Conservation (phyloP, 2,329 filamentous ascomycete genomes). For the Aspergillus melleus region DNA sequence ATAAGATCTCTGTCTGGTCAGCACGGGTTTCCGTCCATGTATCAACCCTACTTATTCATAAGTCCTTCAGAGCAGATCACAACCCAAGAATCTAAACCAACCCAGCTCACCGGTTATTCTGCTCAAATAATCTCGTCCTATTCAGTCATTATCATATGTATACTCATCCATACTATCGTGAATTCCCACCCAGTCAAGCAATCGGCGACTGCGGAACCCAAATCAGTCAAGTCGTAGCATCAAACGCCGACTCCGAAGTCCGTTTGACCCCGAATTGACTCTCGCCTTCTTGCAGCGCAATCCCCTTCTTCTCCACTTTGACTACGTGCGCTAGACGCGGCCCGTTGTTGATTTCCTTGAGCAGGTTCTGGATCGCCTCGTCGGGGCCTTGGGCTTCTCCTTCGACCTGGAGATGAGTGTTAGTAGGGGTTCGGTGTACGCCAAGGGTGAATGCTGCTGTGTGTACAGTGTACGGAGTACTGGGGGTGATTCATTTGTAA, state of each 20-base stretch:
- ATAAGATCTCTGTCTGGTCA: no score
- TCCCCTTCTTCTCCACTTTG: slow-evolving; percentile 68
- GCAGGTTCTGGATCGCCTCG: slow-evolving; percentile 64
- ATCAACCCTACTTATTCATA: no score
- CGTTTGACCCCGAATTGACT: slow-evolving; percentile 58
- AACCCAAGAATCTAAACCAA: background rate
- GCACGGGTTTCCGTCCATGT: no score
- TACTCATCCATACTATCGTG: background rate
- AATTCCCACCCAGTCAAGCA: background rate
- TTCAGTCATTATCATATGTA: background rate
- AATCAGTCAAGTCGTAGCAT: slow-evolving; percentile 2
- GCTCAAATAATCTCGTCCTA: background rate
- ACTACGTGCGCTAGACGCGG: slow-evolving; percentile 72
- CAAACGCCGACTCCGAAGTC: slow-evolving; percentile 31
- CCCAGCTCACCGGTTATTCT: background rate
- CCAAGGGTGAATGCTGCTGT: background rate
- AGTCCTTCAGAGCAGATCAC: no score
- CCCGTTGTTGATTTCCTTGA: slow-evolving; percentile 73
- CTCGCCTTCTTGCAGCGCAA: slow-evolving; percentile 67
- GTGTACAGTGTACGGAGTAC: no score
- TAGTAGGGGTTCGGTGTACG: background rate
- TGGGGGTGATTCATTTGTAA: background rate
- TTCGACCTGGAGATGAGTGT: slow-evolving; percentile 62
- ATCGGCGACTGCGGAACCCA: background rate
- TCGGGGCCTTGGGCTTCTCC: slow-evolving; percentile 82